These are phyloP conservation scores for Boletus fagicola DNA, from an alignment of 768 basidiomycete genomes.

Conservation along the genomic window DNA sequence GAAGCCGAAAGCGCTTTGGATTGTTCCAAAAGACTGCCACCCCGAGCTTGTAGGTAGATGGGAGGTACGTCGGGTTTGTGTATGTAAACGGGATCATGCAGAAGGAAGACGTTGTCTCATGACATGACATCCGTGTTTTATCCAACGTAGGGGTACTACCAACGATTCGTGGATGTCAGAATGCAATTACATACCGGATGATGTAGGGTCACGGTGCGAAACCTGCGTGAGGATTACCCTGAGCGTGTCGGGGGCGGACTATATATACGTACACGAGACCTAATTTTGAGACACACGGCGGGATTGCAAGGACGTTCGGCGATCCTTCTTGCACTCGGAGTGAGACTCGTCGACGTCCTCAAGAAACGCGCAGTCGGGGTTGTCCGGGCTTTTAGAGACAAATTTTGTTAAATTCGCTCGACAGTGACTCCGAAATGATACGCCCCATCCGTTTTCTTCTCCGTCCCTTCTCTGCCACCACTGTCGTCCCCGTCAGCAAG, in stretches of 20 bases:
- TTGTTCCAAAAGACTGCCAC: slow-evolving; percentile 17
- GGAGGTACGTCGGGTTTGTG: background rate
- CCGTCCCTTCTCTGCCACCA: slow-evolving; percentile 24
- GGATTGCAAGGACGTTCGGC: background rate
- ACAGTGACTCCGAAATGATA: slow-evolving; percentile 28
- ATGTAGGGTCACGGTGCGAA: background rate
- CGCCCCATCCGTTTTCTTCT: slow-evolving; percentile 27
- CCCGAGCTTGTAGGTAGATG: background rate
- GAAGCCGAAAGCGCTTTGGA: slow-evolving; percentile 46
- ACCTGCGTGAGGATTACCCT: background rate
- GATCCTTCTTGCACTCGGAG: background rate
- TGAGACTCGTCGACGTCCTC: background rate
- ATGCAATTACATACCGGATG: no score
- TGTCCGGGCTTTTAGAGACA: slow-evolving; percentile 17
- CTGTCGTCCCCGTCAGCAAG: slow-evolving; percentile 25
- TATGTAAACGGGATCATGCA: background rate
- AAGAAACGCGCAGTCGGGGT: slow-evolving; percentile 13
- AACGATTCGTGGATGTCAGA: background rate
- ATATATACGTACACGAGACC: background rate
- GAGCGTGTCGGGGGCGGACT: background rate
- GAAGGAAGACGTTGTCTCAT: no score
- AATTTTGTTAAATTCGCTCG: slow-evolving; percentile 18
- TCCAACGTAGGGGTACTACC: background rate
- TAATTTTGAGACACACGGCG: background rate
- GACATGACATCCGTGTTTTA: no score